Evolutionary conservation across 371 early-diverging fungal genomes (phyloP).

Genomic region (Batkoa obscura): DNA sequence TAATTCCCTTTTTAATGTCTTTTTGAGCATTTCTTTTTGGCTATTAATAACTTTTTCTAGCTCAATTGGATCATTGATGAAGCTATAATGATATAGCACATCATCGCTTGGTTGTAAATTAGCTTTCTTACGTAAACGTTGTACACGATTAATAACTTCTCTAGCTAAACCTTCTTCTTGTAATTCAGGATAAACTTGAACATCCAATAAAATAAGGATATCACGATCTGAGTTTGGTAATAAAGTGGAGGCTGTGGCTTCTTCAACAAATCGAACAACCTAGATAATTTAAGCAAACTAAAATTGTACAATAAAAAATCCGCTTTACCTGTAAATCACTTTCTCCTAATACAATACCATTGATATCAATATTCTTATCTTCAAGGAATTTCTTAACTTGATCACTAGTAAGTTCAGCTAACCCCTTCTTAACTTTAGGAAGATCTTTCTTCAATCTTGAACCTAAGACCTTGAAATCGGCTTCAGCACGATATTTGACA

Average conservation of each 20-base stretch:
- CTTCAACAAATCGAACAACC: slow-evolving; percentile 61
- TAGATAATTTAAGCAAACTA: no score
- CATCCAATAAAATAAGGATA: slow-evolving; percentile 81
- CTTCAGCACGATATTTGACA: slow-evolving; percentile 75
- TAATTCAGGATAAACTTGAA: slow-evolving; percentile 56
- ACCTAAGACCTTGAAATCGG: slow-evolving; percentile 81
- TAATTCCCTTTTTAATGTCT: slow-evolving; percentile 49
- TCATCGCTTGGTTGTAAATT: slow-evolving; percentile 5
- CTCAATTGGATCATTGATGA: slow-evolving; percentile 44
- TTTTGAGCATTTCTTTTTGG: slow-evolving; percentile 50
- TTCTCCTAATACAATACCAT: slow-evolving; percentile 58
- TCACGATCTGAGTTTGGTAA: slow-evolving; percentile 67
- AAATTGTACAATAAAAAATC: no score
- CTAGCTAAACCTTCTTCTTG: slow-evolving; percentile 88
- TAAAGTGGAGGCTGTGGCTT: slow-evolving; percentile 21
- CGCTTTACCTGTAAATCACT: slow-evolving; percentile 50
- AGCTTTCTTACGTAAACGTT: slow-evolving; percentile 92
- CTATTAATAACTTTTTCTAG: slow-evolving; percentile 43
- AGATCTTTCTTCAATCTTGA: slow-evolving; percentile 76
- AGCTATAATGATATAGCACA: slow-evolving; percentile 28
- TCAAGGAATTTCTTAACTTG: slow-evolving; percentile 65
- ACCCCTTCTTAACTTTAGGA: slow-evolving; percentile 71
- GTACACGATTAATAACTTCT: slow-evolving; percentile 96
- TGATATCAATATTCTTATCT: slow-evolving; percentile 44
- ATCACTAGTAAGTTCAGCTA: slow-evolving; percentile 52